Evolutionary conservation across 2,329 filamentous ascomycete species (phyloP).

Genomic region (Daldinia eschscholtzii): DNA sequence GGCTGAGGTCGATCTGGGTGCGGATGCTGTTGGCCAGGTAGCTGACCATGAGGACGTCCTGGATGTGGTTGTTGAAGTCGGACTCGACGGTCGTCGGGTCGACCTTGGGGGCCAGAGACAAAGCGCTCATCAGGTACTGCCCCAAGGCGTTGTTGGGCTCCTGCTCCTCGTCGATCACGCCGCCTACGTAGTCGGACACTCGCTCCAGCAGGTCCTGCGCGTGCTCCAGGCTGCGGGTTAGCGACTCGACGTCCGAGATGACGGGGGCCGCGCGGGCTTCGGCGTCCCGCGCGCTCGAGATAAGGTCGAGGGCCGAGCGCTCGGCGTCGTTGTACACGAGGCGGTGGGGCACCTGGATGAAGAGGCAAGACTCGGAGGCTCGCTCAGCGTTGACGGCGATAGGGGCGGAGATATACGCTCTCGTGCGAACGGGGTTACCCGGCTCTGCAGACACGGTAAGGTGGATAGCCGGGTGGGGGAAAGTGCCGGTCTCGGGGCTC

Average conservation of each 20-base stretch:
- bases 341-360: conserved; percentile 97
- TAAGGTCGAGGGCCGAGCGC: conserved; percentile 78
- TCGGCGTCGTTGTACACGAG: conserved; percentile 83
- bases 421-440: conserved; percentile 87
- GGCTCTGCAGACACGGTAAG: conserved; percentile 93
- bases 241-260: conserved; percentile 87
- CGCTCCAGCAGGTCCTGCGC: conserved; percentile 91
- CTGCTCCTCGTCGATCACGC: conserved; percentile 92
- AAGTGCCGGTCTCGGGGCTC: conserved; percentile 95
- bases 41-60: conserved; percentile 97
- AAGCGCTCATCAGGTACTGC: conserved; percentile 93
- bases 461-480: conserved; percentile 96
- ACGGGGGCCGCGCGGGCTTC: conserved; percentile 81
- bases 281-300: conserved; percentile 82
- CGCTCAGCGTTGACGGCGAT: conserved; percentile 96
- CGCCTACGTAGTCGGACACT: conserved; percentile 91
- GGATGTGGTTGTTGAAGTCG: conserved; percentile 99
- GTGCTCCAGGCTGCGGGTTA: conserved; percentile 88
- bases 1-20: conserved; percentile 98
- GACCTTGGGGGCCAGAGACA: conserved; percentile 95
- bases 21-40: conserved; percentile 99
- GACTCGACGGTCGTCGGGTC: conserved; percentile 90
- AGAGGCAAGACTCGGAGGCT: conserved; percentile 94
- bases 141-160: conserved; percentile 91
- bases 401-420: conserved; percentile 94